These are phyloP conservation scores for Colletotrichum scovillei DNA, from an alignment of 2,329 filamentous ascomycete species.

Conservation along the genomic window DNA sequence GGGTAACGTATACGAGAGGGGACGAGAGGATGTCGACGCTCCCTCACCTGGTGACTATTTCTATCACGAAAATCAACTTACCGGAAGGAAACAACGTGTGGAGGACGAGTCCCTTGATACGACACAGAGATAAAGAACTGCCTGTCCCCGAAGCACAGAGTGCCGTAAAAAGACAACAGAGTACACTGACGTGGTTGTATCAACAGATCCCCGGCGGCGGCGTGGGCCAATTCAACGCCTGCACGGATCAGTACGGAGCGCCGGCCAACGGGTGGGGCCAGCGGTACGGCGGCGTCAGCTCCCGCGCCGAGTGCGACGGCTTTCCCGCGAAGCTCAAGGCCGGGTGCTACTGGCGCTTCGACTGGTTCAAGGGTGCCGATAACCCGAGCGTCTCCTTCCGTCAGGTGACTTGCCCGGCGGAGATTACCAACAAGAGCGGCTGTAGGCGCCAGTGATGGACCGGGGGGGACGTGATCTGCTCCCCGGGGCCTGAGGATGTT, in stretches of 20 bases:
- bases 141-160: too few species aligned
- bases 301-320: slow-evolving; percentile 60
- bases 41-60: too few species aligned
- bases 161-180: too few species aligned
- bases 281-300: slow-evolving; percentile 67
- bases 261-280: slow-evolving; percentile 64
- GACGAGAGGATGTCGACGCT: too few species aligned
- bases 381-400: slow-evolving; percentile 67
- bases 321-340: slow-evolving; percentile 65
- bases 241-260: slow-evolving; percentile 54
- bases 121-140: not conserved
- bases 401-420: slow-evolving; percentile 66
- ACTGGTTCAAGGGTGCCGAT: slow-evolving; percentile 71
- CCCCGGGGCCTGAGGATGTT: not conserved
- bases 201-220: slow-evolving; percentile 61
- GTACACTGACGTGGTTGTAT: not conserved
- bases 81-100: not conserved
- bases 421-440: slow-evolving; percentile 54
- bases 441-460: slow-evolving; percentile 43
- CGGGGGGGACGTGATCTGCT: not conserved
- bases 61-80: not conserved
- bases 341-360: slow-evolving; percentile 73
- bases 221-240: slow-evolving; percentile 62
- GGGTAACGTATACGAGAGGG: too few species aligned
- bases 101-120: not conserved